Evolutionary conservation across 768 basidiomycete genomes (phyloP).

Genomic region (Dentipellis sp.): DNA sequence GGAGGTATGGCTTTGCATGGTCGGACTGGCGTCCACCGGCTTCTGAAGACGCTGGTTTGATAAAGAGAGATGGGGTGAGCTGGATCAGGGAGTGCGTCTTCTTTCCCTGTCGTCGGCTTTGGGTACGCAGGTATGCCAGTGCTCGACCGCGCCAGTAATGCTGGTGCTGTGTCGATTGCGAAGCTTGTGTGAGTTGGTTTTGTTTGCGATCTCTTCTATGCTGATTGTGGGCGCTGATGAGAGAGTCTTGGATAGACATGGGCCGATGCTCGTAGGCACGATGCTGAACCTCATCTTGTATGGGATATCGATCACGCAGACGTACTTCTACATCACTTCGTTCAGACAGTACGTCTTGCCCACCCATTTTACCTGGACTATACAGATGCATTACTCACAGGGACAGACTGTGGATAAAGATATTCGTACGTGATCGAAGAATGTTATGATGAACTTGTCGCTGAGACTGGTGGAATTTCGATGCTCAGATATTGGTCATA

Average conservation of each 20-base stretch:
- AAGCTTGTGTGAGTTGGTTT: neutral
- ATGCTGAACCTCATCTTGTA: constrained; percentile 7
- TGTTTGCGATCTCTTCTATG: neutral
- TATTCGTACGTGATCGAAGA: neutral
- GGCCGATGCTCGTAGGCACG: constrained; percentile 7
- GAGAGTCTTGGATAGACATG: neutral
- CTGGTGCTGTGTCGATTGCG: neutral
- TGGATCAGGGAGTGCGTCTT: too few relatives aligned
- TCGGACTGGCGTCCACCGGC: too few relatives aligned
- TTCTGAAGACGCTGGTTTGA: too few relatives aligned
- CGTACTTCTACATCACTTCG: constrained; percentile 2
- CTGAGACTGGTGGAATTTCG: neutral
- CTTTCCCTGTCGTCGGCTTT: too few relatives aligned
- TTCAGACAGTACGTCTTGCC: constrained; percentile 1
- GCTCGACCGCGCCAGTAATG: too few relatives aligned
- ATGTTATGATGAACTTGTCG: neutral
- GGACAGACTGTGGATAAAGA: constrained; percentile 5
- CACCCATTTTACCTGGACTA: neutral
- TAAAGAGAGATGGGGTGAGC: too few relatives aligned
- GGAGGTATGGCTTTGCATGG: too few relatives aligned
- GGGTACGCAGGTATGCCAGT: too few relatives aligned
- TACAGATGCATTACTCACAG: neutral
- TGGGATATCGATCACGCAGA: constrained; percentile 8
- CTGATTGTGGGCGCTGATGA: neutral
- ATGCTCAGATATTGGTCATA: neutral